Evolutionary conservation across 805 yeast species (phyloP), one percentile per base, ranked within the genome.

Genomic region (Wickerhamomyces silvicola): DNA sequence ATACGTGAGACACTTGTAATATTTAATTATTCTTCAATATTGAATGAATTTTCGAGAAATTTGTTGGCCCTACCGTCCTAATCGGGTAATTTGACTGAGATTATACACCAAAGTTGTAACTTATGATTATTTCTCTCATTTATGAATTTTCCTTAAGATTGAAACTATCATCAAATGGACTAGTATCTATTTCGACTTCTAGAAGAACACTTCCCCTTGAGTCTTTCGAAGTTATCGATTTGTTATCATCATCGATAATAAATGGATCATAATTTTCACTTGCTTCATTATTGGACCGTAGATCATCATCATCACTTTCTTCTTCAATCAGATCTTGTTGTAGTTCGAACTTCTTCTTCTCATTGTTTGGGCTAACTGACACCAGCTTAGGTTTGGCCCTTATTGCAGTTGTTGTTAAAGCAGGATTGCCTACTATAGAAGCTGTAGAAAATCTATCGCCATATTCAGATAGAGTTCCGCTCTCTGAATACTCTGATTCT

Each of bases 311-410:
- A 0, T 42, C 51, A 8, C 42, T 47, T 11, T 37, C 45, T 13
- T 41, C 43, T 21, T 44, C 44, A 1, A 45, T 33, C 18, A 38
- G n/a, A 12, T 40, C 42, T 10, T 32, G 39, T 20, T 31, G 42
- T 10, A 37, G 35, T 24, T 28, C 39, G 8, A 27, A 18, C 15
- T 24, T 34, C 27, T 31, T 38, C 8, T 35, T 36, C 23, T 28
- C 35, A 10, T 38, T 35, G 10, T 39, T 41, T n/a, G 42, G 37
- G n/a, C 38, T 45, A 1, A 50, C 46, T 14, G 49, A 32, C 26
- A 84, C 81, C 39, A 84, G 62, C 43, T 70, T 69, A 2, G 94
- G 92, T 48, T 70, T 75, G 3, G 83, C 92, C 38, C 79, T 71
- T 35, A 82, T 79, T 2, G 92, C 94, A 0, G 87, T 81, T 50